A percentile compares a stretch with the other conserved stretches of the same genome.
These are phyloP conservation scores for Yamagishiella unicocca DNA, from an alignment of 139 green algal genomes.

Conservation along the genomic window DNA sequence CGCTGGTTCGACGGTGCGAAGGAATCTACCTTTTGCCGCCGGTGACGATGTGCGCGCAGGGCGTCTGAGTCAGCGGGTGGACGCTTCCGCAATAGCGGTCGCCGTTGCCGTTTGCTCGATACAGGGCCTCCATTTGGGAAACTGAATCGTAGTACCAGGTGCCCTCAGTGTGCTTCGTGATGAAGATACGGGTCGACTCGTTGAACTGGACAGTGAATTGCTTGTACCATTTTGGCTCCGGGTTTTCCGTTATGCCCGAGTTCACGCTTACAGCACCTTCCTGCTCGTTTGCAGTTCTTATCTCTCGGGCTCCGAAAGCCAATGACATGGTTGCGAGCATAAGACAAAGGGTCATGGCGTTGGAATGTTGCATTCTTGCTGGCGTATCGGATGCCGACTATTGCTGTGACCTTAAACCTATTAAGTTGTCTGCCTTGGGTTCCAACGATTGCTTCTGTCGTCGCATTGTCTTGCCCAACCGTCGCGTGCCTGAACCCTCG, in stretches of 20 bases:
- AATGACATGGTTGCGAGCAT: too few relatives aligned
- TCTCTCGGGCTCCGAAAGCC: too few relatives aligned
- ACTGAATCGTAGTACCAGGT: constrained; percentile 40
- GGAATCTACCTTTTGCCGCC: constrained; percentile 37
- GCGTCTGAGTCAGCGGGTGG: constrained; percentile 53
- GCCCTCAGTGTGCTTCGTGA: constrained; percentile 22
- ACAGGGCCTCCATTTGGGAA: background rate
- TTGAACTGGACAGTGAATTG: constrained; percentile 46
- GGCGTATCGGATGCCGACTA: too few relatives aligned
- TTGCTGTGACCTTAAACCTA: too few relatives aligned
- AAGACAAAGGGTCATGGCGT: too few relatives aligned
- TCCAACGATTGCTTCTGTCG: too few relatives aligned
- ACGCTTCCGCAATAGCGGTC: constrained; percentile 57
- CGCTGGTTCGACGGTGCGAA: background rate
- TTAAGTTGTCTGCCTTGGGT: too few relatives aligned
- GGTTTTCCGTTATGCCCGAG: background rate
- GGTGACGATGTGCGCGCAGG: constrained; percentile 55
- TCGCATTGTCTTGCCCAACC: too few relatives aligned
- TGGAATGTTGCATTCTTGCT: too few relatives aligned
- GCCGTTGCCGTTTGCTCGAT: constrained; percentile 38
- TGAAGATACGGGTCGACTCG: constrained; percentile 39
- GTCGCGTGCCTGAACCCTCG: too few relatives aligned
- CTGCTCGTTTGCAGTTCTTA: too few relatives aligned
- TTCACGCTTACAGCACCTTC: too few relatives aligned
- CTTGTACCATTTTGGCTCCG: background rate